Conservation (phyloP, 495 filamentous ascomycete genomes). For the Tuber microsphaerosporum region DNA sequence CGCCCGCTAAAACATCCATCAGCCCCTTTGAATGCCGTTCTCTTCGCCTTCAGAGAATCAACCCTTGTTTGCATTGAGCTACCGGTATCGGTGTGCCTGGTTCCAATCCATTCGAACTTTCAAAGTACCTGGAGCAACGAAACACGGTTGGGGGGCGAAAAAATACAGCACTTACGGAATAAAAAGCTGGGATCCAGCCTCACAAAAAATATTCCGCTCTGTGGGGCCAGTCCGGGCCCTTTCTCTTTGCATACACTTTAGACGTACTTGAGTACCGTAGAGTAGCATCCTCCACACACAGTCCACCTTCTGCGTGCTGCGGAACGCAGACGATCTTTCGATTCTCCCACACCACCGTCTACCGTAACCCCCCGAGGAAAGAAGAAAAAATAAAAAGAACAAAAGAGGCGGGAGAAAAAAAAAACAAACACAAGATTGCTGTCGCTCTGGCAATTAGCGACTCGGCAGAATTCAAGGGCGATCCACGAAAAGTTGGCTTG, state of each 20-base stretch:
- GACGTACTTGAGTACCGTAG: constrained; percentile 4
- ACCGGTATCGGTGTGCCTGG: constrained; percentile 14
- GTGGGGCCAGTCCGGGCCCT: constrained; percentile 22
- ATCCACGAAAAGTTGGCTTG: constrained; percentile 16
- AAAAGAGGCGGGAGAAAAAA: neutral
- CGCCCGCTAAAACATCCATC: constrained; percentile 19
- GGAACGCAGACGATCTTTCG: neutral
- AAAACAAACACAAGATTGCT: neutral
- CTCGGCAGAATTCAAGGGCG: constrained; percentile 16
- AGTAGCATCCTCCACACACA: constrained; percentile 17
- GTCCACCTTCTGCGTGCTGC: neutral
- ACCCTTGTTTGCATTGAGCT: constrained; percentile 21
- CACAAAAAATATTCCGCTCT: constrained; percentile 12
- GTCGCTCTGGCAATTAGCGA: constrained; percentile 9
- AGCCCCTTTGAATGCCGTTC: neutral
- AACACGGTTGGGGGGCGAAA: constrained; percentile 10
- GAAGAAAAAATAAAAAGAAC: neutral
- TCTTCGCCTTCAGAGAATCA: constrained; percentile 12
- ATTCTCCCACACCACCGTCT: neutral
- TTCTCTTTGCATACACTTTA: constrained; percentile 13
- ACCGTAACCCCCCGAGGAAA: neutral
- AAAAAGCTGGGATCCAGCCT: constrained; percentile 18
- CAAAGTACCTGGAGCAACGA: neutral
- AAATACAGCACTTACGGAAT: neutral
- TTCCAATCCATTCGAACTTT: constrained; percentile 15